Percentiles rank a stretch among this genome's conserved stretches.
These are phyloP conservation scores for Pichia rugopelliculosa DNA, from an alignment of 805 yeast genomes.

Conservation along the genomic window DNA sequence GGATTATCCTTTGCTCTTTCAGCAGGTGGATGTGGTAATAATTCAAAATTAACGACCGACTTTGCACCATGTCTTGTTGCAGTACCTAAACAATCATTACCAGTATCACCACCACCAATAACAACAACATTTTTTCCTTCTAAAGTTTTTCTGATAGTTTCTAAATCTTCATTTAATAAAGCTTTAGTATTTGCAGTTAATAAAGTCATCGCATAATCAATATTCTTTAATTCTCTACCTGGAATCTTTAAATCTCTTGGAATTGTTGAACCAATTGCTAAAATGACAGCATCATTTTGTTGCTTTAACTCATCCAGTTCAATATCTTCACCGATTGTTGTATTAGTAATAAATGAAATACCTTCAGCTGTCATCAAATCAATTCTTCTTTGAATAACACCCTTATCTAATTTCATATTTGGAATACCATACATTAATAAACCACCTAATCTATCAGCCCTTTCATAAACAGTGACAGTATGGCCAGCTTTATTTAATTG, in stretches of 20 bases:
- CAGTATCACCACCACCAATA: slow-evolving; percentile 99
- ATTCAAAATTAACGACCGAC: slow-evolving; percentile 88
- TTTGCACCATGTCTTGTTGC: slow-evolving; percentile 95
- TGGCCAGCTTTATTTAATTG: slow-evolving; percentile 97
- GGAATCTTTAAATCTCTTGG: slow-evolving; percentile 94
- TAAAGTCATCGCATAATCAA: slow-evolving; percentile 91
- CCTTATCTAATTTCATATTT: slow-evolving; percentile 94
- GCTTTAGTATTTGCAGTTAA: slow-evolving; percentile 86
- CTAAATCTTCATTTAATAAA: slow-evolving; percentile 71
- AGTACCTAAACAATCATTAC: slow-evolving; percentile 98
- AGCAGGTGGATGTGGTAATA: slow-evolving; percentile 85
- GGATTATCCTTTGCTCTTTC: slow-evolving; percentile 90
- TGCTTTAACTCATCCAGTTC: slow-evolving; percentile 60
- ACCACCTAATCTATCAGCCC: slow-evolving; percentile 95
- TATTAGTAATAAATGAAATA: slow-evolving; percentile 63
- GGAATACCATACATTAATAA: slow-evolving; percentile 98
- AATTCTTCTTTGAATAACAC: slow-evolving; percentile 86
- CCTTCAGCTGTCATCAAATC: slow-evolving; percentile 90
- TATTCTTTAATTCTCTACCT: slow-evolving; percentile 84
- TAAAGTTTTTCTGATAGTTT: slow-evolving; percentile 60
- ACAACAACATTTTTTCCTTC: slow-evolving; percentile 89
- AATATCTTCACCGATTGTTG: slow-evolving; percentile 80
- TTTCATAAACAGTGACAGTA: slow-evolving; percentile 81
- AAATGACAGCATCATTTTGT: slow-evolving; percentile 72
- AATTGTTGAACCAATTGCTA: slow-evolving; percentile 92